A percentile compares a stretch with the other conserved stretches of the same genome.
phyloP scores from a whole-genome alignment of 225 moss, liverwort and hornwort genomes.

The Asterella californica region DNA sequence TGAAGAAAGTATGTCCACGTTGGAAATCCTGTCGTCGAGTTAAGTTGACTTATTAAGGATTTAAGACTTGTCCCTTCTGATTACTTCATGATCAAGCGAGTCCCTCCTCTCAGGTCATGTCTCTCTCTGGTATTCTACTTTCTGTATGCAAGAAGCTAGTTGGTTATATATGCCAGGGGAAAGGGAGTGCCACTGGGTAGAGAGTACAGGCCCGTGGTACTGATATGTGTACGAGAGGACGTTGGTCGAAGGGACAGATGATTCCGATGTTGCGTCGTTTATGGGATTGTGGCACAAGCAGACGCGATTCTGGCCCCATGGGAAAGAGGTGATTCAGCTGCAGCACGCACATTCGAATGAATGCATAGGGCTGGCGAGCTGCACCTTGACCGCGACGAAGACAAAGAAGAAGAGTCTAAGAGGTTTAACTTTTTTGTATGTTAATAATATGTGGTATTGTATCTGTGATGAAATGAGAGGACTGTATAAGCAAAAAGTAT shows the following conservation, averaged over 20 bases:
- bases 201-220: constrained; percentile 17
- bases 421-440: neutral
- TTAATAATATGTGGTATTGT: neutral
- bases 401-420: neutral
- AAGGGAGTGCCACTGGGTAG: neutral
- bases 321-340: constrained; percentile 4
- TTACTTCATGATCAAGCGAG: too few species aligned
- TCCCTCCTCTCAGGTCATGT: too few species aligned
- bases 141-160: too few species aligned
- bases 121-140: too few species aligned
- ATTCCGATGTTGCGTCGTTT: constrained; percentile 11
- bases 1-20: too few species aligned
- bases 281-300: constrained; percentile 14
- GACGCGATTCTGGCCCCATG: constrained; percentile 11
- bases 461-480: too few species aligned
- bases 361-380: constrained; percentile 9
- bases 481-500: too few species aligned
- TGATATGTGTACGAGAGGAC: neutral
- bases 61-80: too few species aligned
- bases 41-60: too few species aligned
- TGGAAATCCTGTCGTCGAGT: too few species aligned
- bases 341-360: constrained; percentile 5
- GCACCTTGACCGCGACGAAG: neutral
- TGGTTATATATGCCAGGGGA: too few species aligned
- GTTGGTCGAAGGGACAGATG: constrained; percentile 8